These are phyloP conservation scores for Lagenidium giganteum DNA, from an alignment of 352 stramenopile species.

Conservation along the genomic window DNA sequence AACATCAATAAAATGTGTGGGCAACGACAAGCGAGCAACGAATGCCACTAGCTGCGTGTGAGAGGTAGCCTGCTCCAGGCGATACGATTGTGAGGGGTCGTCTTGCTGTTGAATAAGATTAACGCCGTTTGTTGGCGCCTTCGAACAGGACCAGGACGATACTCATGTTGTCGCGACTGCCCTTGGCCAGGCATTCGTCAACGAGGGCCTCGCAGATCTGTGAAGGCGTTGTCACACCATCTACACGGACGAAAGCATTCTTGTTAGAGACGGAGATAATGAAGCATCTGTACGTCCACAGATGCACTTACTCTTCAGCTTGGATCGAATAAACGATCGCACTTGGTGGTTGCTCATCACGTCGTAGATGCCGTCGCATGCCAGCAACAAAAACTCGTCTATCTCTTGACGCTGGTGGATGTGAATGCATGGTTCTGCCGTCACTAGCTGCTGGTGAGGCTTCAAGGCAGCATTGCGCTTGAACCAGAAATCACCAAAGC, in stretches of 20 bases:
- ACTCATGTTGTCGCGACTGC: constrained; percentile 87
- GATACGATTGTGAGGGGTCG: no score
- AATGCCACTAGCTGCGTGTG: no score
- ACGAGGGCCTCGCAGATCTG: constrained; percentile 72
- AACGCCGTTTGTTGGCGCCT: no score
- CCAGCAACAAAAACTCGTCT: constrained; percentile 91
- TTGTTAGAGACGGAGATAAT: not conserved
- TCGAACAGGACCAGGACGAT: constrained; percentile 80
- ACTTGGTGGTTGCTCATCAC: constrained; percentile 94
- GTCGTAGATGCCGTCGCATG: constrained; percentile 93
- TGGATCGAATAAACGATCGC: constrained; percentile 84
- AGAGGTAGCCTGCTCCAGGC: no score
- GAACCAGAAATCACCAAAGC: constrained; percentile 87
- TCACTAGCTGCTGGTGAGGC: constrained; percentile 82
- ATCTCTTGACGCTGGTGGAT: constrained; percentile 64
- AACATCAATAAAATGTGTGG: no score
- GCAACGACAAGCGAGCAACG: no score
- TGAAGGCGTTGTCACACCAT: constrained; percentile 38
- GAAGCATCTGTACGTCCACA: not conserved
- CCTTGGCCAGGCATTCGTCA: constrained; percentile 77
- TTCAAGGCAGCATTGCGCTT: constrained; percentile 78
- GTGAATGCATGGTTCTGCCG: constrained; percentile 75
- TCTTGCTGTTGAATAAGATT: no score
- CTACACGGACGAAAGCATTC: constrained; percentile 1
- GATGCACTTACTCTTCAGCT: constrained; percentile 41